These are phyloP conservation scores for Phylloporus arenicola DNA, from an alignment of 768 basidiomycete species.

Conservation along the genomic window DNA sequence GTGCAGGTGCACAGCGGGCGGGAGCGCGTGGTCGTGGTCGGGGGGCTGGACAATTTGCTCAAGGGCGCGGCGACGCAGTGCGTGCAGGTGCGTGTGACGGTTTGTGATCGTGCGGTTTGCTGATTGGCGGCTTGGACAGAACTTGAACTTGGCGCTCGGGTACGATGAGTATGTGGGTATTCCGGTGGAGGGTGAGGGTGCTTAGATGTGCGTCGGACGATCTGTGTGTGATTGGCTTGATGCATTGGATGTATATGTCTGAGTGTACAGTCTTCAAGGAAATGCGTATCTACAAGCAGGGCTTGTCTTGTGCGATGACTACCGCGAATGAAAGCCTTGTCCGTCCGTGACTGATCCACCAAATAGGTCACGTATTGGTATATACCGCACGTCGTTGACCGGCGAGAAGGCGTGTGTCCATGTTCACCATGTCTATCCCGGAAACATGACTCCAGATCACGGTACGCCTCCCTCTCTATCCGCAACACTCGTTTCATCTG, in stretches of 20 bases:
- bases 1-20: conserved; percentile 89
- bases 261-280: too few relatives aligned
- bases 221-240: too few relatives aligned
- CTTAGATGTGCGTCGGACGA: conserved; percentile 1
- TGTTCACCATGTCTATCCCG: too few relatives aligned
- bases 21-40: conserved; percentile 91
- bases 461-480: background rate
- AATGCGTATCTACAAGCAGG: too few relatives aligned
- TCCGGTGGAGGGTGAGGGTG: conserved; percentile 30
- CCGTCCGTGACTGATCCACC: conserved; percentile 45
- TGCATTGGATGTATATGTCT: too few relatives aligned
- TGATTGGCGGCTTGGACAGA: conserved; percentile 39
- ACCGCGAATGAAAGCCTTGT: conserved; percentile 13
- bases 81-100: conserved; percentile 62
- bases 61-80: conserved; percentile 99
- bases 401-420: too few relatives aligned
- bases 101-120: background rate
- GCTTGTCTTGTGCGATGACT: background rate
- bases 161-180: conserved; percentile 84
- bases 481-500: background rate
- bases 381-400: conserved; percentile 77
- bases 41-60: conserved; percentile 91
- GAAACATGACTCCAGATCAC: too few relatives aligned
- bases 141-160: conserved; percentile 85
- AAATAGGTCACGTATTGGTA: conserved; percentile 68